These are phyloP conservation scores for Penicillium nucicola DNA, from an alignment of 495 filamentous ascomycete species.

Conservation along the genomic window DNA sequence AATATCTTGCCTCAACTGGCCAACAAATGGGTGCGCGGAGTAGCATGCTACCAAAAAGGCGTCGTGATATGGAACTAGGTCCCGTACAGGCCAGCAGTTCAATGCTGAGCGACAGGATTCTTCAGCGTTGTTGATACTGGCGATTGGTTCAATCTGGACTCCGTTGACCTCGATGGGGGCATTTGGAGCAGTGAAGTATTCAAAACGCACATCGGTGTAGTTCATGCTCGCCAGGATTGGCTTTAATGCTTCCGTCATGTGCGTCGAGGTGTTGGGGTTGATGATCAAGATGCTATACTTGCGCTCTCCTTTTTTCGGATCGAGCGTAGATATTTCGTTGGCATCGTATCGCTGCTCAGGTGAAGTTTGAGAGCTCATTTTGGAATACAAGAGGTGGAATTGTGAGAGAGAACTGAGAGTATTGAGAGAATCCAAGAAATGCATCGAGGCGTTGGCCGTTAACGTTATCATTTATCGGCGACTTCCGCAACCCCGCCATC, in stretches of 20 bases:
- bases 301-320: conserved; percentile 9
- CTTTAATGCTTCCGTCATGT: conserved; percentile 76
- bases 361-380: neutral
- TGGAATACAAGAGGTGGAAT: neutral
- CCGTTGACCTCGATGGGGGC: conserved; percentile 28
- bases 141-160: conserved; percentile 25
- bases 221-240: conserved; percentile 55
- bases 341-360: neutral
- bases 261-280: conserved; percentile 83
- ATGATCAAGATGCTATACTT: conserved; percentile 66
- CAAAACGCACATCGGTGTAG: conserved; percentile 46
- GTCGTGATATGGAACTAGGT: conserved; percentile 56
- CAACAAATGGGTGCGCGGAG: conserved; percentile 79
- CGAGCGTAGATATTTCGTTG: conserved; percentile 12
- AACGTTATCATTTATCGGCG: conserved; percentile 20
- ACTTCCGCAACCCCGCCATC: conserved; percentile 13
- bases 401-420: too few relatives aligned
- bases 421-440: neutral
- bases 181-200: conserved; percentile 55
- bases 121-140: conserved; percentile 47
- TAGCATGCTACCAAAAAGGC: conserved; percentile 87
- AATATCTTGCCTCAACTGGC: conserved; percentile 47
- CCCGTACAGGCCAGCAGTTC: conserved; percentile 56
- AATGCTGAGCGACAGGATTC: conserved; percentile 52
- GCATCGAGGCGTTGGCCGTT: neutral